Conservation (phyloP, 2,329 filamentous ascomycete species). For the Aphanoascus verrucosus region DNA sequence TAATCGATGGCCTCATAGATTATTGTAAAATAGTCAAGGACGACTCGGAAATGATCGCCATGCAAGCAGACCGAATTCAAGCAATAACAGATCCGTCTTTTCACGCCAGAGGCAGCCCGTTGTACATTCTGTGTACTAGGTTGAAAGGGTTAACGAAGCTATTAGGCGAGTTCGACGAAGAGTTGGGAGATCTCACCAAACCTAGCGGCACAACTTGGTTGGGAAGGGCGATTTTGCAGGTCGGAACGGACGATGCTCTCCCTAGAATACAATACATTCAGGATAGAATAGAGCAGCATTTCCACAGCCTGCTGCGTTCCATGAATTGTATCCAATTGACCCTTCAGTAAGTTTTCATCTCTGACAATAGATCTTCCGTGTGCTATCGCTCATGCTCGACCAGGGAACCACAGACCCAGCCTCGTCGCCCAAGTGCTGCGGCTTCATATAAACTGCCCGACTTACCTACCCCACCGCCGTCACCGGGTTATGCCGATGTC, state of each 20-base stretch:
- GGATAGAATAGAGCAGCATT: conserved; percentile 5
- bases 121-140: conserved; percentile 4
- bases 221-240: conserved; percentile 5
- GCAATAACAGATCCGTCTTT: conserved; percentile 1
- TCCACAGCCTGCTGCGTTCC: conserved; percentile 1
- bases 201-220: conserved; percentile 4
- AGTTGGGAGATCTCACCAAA: conserved; percentile 8
- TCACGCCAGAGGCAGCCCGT: neutral
- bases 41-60: conserved; percentile 2
- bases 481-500: neutral
- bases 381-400: neutral
- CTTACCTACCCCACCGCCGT: neutral
- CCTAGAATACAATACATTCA: conserved; percentile 6
- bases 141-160: neutral
- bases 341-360: conserved; percentile 2
- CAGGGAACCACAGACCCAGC: neutral
- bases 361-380: neutral
- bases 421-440: neutral
- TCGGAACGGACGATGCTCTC: conserved; percentile 5
- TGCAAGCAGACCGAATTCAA: conserved; percentile 1
- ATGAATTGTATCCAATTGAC: conserved; percentile 1
- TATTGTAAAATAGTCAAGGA: conserved; percentile 6
- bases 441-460: neutral
- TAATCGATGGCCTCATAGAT: conserved; percentile 5
- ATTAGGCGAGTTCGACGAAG: conserved; percentile 3